phyloP scores from a whole-genome alignment of 2,329 filamentous ascomycete species.

The Aspergillus uvarum region DNA sequence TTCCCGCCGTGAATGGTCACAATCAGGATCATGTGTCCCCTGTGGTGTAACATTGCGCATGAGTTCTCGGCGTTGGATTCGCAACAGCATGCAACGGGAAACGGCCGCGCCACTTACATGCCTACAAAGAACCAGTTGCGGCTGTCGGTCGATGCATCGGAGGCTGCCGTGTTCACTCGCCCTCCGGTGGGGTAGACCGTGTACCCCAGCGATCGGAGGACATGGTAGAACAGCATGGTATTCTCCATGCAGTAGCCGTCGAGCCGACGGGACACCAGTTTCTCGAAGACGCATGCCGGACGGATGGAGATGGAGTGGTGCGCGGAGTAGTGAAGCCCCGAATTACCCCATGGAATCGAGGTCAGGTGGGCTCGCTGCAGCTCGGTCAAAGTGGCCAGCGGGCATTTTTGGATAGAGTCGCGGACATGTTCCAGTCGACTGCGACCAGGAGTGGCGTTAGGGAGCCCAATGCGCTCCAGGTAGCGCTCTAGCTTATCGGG shows the following conservation, averaged over 20 bases:
- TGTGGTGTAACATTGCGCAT: slow-evolving; percentile 9
- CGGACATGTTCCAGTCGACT: slow-evolving; percentile 29
- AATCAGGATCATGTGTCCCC: slow-evolving; percentile 61
- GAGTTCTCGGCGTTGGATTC: not conserved
- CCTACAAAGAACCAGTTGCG: slow-evolving; percentile 44
- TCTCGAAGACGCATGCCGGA: slow-evolving; percentile 52
- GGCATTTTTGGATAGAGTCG: slow-evolving; percentile 28
- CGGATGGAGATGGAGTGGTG: slow-evolving; percentile 52
- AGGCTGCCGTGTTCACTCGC: slow-evolving; percentile 40
- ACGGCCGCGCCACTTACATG: slow-evolving; percentile 39
- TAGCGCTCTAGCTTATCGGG: slow-evolving; percentile 39
- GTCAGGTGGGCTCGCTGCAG: slow-evolving; percentile 48
- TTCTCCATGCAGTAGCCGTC: slow-evolving; percentile 65
- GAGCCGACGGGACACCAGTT: slow-evolving; percentile 51
- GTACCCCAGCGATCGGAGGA: slow-evolving; percentile 55
- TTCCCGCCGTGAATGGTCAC: slow-evolving; percentile 53
- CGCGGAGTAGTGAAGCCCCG: slow-evolving; percentile 56
- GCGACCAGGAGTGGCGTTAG: slow-evolving; percentile 10
- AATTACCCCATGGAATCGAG: slow-evolving; percentile 57
- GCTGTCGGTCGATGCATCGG: slow-evolving; percentile 23
- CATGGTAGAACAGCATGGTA: slow-evolving; percentile 53
- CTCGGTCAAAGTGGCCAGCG: slow-evolving; percentile 31
- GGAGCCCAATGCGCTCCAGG: slow-evolving; percentile 33
- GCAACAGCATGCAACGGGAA: not conserved
- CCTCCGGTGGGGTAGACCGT: slow-evolving; percentile 57